Evolutionary conservation across 768 basidiomycete genomes (phyloP).

Genomic region (Russula griseocarnosa): DNA sequence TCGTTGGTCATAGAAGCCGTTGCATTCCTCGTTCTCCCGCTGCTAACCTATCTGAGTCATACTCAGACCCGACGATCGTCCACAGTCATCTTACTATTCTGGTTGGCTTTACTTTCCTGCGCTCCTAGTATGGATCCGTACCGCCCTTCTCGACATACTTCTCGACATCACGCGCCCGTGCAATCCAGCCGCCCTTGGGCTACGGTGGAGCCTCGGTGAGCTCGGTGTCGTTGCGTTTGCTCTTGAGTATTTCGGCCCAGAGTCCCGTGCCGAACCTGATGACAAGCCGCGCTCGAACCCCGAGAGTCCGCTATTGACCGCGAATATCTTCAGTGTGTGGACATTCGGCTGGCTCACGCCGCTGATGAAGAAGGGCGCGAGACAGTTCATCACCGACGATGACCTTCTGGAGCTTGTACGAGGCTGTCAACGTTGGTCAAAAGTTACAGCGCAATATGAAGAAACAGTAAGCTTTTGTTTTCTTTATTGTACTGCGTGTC

Average conservation of each 20-base stretch:
- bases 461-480: slow-evolving; percentile 49
- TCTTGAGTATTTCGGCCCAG: slow-evolving; percentile 70
- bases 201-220: slow-evolving; percentile 43
- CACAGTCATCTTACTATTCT: slow-evolving; percentile 71
- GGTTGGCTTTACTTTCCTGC: slow-evolving; percentile 62
- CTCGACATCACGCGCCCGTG: slow-evolving; percentile 34
- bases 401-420: slow-evolving; percentile 81
- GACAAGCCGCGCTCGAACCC: slow-evolving; percentile 38
- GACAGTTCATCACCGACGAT: slow-evolving; percentile 70
- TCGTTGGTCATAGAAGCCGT: slow-evolving; percentile 57
- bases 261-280: slow-evolving; percentile 37
- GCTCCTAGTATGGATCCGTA: slow-evolving; percentile 57
- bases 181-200: slow-evolving; percentile 38
- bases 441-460: slow-evolving; percentile 59
- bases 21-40: slow-evolving; percentile 45
- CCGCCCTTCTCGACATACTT: slow-evolving; percentile 42
- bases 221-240: slow-evolving; percentile 54
- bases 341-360: slow-evolving; percentile 86
- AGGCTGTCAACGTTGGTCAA: slow-evolving; percentile 62
- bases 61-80: slow-evolving; percentile 67
- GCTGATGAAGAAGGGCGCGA: slow-evolving; percentile 65
- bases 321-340: slow-evolving; percentile 79
- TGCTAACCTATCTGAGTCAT: slow-evolving; percentile 65
- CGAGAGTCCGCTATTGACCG: slow-evolving; percentile 69
- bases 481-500: not conserved